Evolutionary conservation across 1,284 basidiomycete species (phyloP).

Genomic region (Ustilago hordei): DNA sequence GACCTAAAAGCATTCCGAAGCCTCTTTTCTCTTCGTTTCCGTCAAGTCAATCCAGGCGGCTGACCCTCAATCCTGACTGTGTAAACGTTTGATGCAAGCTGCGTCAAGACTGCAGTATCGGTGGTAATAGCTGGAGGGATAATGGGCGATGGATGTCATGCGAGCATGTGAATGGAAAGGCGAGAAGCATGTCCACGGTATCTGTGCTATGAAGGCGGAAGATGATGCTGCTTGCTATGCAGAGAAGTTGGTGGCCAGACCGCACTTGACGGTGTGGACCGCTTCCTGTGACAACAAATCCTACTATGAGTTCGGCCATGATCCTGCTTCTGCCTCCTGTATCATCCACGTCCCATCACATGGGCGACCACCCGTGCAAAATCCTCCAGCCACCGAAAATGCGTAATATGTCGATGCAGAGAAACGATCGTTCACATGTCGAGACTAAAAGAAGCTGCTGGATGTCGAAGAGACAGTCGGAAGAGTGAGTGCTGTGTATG

Average conservation of each 20-base stretch:
- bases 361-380: neutral
- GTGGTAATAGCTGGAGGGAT: neutral
- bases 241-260: neutral
- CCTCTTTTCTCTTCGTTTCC: slow-evolving; percentile 37
- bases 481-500: slow-evolving; percentile 30
- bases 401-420: slow-evolving; percentile 9
- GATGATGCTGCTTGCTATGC: slow-evolving; percentile 8
- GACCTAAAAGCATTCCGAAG: slow-evolving; percentile 53
- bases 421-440: slow-evolving; percentile 6
- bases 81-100: neutral
- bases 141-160: neutral
- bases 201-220: neutral
- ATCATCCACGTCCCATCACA: neutral
- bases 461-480: slow-evolving; percentile 22
- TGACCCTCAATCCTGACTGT: neutral
- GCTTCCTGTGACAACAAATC: slow-evolving; percentile 3
- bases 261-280: neutral
- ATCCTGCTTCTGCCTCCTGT: neutral
- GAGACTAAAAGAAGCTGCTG: slow-evolving; percentile 9
- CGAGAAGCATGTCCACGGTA: neutral
- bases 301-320: neutral
- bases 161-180: neutral
- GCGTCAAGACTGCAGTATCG: slow-evolving; percentile 6
- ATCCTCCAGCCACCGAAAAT: neutral
- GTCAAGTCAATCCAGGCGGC: slow-evolving; percentile 14